Base-by-base conservation (phyloP, 768 basidiomycete genomes). In the Hygrophorus russula region DNA sequence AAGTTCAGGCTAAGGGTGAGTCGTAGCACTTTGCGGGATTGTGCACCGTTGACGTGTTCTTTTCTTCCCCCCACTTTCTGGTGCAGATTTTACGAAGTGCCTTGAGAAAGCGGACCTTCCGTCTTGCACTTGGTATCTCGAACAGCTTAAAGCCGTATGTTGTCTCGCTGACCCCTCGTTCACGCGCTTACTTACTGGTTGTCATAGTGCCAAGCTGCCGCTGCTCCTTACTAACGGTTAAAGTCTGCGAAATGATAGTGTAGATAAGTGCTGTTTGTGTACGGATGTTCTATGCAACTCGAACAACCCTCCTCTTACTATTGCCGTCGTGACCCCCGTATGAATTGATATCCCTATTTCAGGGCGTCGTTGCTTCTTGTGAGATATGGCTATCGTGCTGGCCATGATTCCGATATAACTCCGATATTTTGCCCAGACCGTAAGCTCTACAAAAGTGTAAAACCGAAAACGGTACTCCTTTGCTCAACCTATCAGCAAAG, bases 71-170 rank as follows among this genome's bases (percentile, higher is more conserved):
- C n/a, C n/a, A n/a, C n/a, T n/a, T n/a, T n/a, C n/a, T n/a, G 35
- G 33, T 44, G 1, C 50, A 84, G 85, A 92, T 39, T 89, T 93
- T 63, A 85, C 87, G 8, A 73, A 70, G 57, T 94, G 90, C 62
- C 65, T 93, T 36, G 86, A 90, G 57, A 81, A 80, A 58, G 83
- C 82, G 13, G 82, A 85, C 53, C 64, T 86, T 51, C 75, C 73
- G 33, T 78, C 83, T 5, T 93, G 90, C 66, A 68, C 76, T 13
- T 93, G 81, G 76, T 92, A 88, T 57, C 77, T 91, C 20, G 86
- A 91, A 53, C 84, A 89, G 56, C 73, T 90, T 39, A 91, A 91
- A 64, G 82, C 83, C 42, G 86, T 89, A 60, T 56, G 86, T 75
- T 0, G 18, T 43, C 12, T 42, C 24, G 34, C 38, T 41, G 8